Base-by-base conservation (phyloP, 169 alveolate genomes). In the Cryptosporidium xiaoi region DNA sequence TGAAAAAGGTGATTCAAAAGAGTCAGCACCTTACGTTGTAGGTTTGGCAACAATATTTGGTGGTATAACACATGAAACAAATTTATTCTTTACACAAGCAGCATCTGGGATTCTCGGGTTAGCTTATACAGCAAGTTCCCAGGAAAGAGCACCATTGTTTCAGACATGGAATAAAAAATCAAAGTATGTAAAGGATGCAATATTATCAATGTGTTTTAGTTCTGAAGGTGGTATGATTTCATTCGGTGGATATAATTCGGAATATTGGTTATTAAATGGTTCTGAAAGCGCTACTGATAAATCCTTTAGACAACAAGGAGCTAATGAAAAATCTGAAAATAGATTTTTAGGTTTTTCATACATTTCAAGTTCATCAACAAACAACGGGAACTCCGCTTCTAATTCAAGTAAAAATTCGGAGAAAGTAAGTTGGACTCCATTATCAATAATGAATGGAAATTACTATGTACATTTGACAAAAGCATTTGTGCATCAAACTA, bases 51-150 rank as follows among this genome's bases (percentile, higher is more conserved):
- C 87, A 3, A 62, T 77, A 20, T 77, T 77, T 60, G 87, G 87
- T 27, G 87, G 87, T 56, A 77, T 77, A 24, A 77, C 87, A 44
- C 69, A 50, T 36, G 87, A 77, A 50, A 77, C 87, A 29, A 77
- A 62, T 34, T 40, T 77, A 40, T 77, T 77, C 51, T 77, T 29
- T 27, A 60, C 87, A 13, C 87, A 77, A 48, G 87, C 87, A 60
- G 87, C 87, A 18, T 77, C 87, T 60, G 87, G 87, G 6, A 77
- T 77, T 44, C 87, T 77, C 56, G 87, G 87, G 24, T 62, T 77
- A n/a, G 87, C 87, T 15, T 77, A 77, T 46, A 60, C 87, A 18
- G 71, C 69, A 4, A 56, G 69, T 48, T 60, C 87, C n/a, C 69
- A 77, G 36, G 87, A 62, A 50, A 77, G 87, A 62, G 87, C 62